Evolutionary conservation across 1,284 basidiomycete genomes (phyloP).

Genomic region (Puccinia triticina): DNA sequence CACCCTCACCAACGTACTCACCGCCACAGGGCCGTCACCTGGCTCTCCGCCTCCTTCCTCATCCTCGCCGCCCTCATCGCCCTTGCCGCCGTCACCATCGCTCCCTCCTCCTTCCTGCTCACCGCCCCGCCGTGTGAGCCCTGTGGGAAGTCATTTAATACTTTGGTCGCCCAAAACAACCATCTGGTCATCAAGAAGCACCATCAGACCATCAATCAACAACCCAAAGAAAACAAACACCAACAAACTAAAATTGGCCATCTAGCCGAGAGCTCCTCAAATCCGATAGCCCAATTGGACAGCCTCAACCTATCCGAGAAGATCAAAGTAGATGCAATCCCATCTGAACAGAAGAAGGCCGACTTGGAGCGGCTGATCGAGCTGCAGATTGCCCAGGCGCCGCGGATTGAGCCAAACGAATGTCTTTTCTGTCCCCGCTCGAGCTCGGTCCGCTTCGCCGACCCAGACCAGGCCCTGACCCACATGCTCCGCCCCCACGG

Average conservation of each 20-base stretch:
- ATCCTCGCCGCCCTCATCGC: constrained; percentile 56
- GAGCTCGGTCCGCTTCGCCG: background rate
- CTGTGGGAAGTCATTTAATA: constrained; percentile 81
- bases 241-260: constrained; percentile 24
- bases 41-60: constrained; percentile 50
- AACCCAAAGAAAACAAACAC: constrained; percentile 50
- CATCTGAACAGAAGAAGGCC: background rate
- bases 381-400: constrained; percentile 66
- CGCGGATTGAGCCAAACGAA: constrained; percentile 58
- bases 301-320: constrained; percentile 1
- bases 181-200: constrained; percentile 90
- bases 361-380: constrained; percentile 73
- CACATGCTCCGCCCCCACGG: constrained; percentile 89
- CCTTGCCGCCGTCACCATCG: constrained; percentile 53
- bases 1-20: too few species aligned
- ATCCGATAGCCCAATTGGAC: constrained; percentile 28
- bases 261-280: constrained; percentile 3
- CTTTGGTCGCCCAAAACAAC: constrained; percentile 83
- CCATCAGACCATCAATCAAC: constrained; percentile 68
- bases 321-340: background rate
- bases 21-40: too few species aligned
- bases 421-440: constrained; percentile 81
- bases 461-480: constrained; percentile 62
- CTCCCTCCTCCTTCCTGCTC: constrained; percentile 53
- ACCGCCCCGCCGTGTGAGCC: constrained; percentile 55